These are phyloP conservation scores for Pyracantha coccinea DNA, from an alignment of 331 rosid genomes.

Conservation along the genomic window DNA sequence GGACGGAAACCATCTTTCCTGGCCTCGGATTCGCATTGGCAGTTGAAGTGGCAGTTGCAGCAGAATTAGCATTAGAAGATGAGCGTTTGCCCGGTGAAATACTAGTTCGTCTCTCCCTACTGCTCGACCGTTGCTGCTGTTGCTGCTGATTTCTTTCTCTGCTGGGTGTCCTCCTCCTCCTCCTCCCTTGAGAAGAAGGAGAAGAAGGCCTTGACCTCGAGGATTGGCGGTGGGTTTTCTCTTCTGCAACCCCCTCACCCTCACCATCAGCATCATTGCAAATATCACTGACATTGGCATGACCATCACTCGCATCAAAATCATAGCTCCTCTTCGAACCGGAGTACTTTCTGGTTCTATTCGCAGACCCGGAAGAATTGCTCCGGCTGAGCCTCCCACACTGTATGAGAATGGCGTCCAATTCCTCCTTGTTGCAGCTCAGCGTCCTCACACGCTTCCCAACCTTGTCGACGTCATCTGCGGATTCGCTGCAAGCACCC, in stretches of 20 bases:
- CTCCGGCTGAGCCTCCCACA: conserved; percentile 94
- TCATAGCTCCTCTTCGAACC: conserved; percentile 82
- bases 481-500: conserved; percentile 6
- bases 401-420: conserved; percentile 86
- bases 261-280: conserved; percentile 40
- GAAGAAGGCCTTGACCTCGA: conserved; percentile 38
- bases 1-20: conserved; percentile 75
- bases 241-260: conserved; percentile 30
- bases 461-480: conserved; percentile 15
- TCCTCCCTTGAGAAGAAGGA: conserved; percentile 52
- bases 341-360: conserved; percentile 63
- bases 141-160: conserved; percentile 68
- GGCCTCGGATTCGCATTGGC: conserved; percentile 30
- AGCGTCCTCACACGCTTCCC: conserved; percentile 52
- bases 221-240: conserved; percentile 39
- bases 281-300: conserved; percentile 12
- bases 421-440: conserved; percentile 88
- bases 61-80: conserved; percentile 18
- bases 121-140: conserved; percentile 44
- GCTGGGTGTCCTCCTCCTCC: conserved; percentile 86
- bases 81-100: conserved; percentile 68
- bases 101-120: conserved; percentile 74
- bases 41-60: conserved; percentile 12
- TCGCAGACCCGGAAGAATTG: conserved; percentile 43
- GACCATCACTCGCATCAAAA: conserved; percentile 47